Percentiles rank a stretch among this genome's conserved stretches.
These are phyloP conservation scores for Saccharomyces jurei DNA, from an alignment of 805 yeast genomes.

Conservation along the genomic window DNA sequence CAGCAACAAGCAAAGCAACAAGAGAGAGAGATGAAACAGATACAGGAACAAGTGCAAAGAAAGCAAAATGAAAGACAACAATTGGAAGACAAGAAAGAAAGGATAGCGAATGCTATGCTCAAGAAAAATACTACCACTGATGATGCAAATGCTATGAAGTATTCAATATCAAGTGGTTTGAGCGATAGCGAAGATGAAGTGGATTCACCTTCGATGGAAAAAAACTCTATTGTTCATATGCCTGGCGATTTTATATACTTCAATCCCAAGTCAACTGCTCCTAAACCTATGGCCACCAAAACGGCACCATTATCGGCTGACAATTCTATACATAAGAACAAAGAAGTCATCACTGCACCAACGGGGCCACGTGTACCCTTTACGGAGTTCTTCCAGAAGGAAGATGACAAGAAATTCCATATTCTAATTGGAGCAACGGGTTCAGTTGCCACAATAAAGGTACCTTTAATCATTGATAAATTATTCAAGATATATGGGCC, in stretches of 20 bases:
- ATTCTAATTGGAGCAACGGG: slow-evolving; percentile 90
- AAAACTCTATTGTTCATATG: slow-evolving; percentile 28
- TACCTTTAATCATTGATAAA: slow-evolving; percentile 82
- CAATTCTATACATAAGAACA: background rate
- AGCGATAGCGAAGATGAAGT: background rate
- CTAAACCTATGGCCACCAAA: slow-evolving; percentile 3
- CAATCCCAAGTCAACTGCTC: slow-evolving; percentile 10
- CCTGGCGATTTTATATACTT: slow-evolving; percentile 31
- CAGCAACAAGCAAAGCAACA: background rate
- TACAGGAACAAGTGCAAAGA: background rate
- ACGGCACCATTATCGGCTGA: background rate
- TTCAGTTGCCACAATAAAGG: slow-evolving; percentile 91
- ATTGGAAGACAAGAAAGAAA: background rate
- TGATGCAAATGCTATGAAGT: background rate
- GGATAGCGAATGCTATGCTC: background rate
- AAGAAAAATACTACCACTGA: background rate
- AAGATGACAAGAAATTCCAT: slow-evolving; percentile 81
- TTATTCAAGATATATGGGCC: slow-evolving; percentile 71
- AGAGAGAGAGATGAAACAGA: background rate
- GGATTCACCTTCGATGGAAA: slow-evolving; percentile 17
- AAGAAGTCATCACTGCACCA: slow-evolving; percentile 45
- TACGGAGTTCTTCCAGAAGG: slow-evolving; percentile 57
- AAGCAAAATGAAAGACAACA: background rate
- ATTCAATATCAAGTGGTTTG: background rate
- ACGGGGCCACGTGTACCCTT: slow-evolving; percentile 58